Base-by-base conservation (phyloP, 768 basidiomycete species). In the Lentinula sp. region DNA sequence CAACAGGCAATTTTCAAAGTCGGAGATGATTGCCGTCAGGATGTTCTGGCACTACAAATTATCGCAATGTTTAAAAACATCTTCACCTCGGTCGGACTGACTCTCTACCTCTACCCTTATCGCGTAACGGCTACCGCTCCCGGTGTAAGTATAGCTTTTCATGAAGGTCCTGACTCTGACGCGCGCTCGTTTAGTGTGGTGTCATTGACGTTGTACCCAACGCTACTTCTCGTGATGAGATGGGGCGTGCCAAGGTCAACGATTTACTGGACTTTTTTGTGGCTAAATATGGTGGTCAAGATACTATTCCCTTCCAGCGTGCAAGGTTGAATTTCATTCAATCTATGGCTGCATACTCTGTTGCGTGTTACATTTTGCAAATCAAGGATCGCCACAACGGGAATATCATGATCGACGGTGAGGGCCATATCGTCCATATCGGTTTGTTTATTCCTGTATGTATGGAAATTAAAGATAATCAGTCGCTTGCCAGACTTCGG, bases 1-100 rank as follows among this genome's bases (percentile, higher is more conserved):
- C 93, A 96, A 63, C 89, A 93, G 65, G 97, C 97, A 1, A 99
- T 99, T 64, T 99, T 99, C 86, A 99, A 99, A 79, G 97, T 99
- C 61, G 97, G 97, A 59, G 97, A 99, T 70, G 97, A 99, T 70
- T 99, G 97, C 72, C 86, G 97, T 46, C 97, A 99, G 72, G 97
- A 99, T 68, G 89, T 98, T n/a, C 83, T 99, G 49, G 97, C 97
- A 0, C 77, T 99, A 52, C 97, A 99, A 68, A 76, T 98, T 63
- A 98, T 99, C 63, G 97, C 97, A 5, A 98, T 98, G 95, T 98
- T 98, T 83, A 98, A 98, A 75, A 98, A 97, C 71, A 89, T 98
- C 61, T 99, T 96, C 76, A 89, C 83, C 11, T 83, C 84, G 63
- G 82, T 96, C 62, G 97, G 97, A 1, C 77, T 99, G 59, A 90